These are phyloP conservation scores for Waltergamsia citrina DNA, from an alignment of 2,329 filamentous ascomycete species.

Conservation along the genomic window DNA sequence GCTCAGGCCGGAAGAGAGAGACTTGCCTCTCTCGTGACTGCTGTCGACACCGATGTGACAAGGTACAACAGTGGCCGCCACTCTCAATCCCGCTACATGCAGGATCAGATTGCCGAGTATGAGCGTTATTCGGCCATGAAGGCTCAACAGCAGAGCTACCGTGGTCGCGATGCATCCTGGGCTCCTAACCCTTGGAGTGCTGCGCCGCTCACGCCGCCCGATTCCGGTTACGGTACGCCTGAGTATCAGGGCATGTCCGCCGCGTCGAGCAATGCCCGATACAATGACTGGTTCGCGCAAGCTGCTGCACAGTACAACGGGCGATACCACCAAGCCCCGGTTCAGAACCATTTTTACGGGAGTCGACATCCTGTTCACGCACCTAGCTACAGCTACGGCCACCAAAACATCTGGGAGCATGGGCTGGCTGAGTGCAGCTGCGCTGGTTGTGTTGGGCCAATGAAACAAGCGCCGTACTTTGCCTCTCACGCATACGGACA, in stretches of 20 bases:
- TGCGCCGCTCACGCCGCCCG: constrained; percentile 48
- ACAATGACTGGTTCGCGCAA: constrained; percentile 48
- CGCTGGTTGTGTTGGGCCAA: constrained; percentile 30
- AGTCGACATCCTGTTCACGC: constrained; percentile 30
- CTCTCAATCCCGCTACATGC: constrained; percentile 36
- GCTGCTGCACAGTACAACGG: constrained; percentile 28
- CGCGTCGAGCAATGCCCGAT: constrained; percentile 42
- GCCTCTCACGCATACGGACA: constrained; percentile 39
- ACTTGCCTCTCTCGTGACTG: constrained; percentile 35
- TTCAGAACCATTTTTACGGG: constrained; percentile 29
- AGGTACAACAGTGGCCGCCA: constrained; percentile 26
- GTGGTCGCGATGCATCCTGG: constrained; percentile 33
- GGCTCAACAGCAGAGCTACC: constrained; percentile 27
- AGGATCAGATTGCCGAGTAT: constrained; percentile 46
- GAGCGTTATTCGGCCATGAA: constrained; percentile 38
- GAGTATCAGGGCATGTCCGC: constrained; percentile 50
- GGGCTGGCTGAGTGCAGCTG: constrained; percentile 40
- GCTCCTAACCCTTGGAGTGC: constrained; percentile 34
- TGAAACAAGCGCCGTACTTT: constrained; percentile 40
- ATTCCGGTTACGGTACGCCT: constrained; percentile 52
- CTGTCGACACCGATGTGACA: constrained; percentile 32
- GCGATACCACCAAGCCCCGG: constrained; percentile 32
- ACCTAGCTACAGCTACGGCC: constrained; percentile 33
- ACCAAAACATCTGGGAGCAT: constrained; percentile 39
- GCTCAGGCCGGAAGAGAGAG: constrained; percentile 39